phyloP scores from a whole-genome alignment of 2,329 filamentous ascomycete genomes.

The Aspergillus phoenicis region DNA sequence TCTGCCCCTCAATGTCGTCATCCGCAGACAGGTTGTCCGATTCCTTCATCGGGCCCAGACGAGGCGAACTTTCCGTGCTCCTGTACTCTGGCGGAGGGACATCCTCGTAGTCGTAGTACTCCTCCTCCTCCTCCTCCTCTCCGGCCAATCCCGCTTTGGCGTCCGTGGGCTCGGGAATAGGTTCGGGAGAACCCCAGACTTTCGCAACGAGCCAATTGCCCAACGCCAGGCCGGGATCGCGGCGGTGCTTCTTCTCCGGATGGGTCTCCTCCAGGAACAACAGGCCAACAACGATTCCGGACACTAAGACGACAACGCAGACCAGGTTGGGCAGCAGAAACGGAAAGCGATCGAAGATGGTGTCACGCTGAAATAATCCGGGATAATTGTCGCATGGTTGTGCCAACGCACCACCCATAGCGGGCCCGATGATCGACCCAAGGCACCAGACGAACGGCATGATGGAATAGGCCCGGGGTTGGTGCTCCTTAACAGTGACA shows the following conservation, averaged over 20 bases:
- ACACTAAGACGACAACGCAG: conserved; percentile 74
- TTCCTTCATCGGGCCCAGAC: conserved; percentile 42
- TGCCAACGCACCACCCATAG: conserved; percentile 86
- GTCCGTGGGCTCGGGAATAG: conserved; percentile 29
- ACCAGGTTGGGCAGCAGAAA: conserved; percentile 93
- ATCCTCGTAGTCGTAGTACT: conserved; percentile 61
- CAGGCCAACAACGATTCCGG: conserved; percentile 76
- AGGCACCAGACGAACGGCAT: conserved; percentile 99
- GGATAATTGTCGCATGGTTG: conserved; percentile 84
- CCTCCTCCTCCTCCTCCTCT: conserved; percentile 21
- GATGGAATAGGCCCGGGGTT: conserved; percentile 91
- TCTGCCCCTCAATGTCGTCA: conserved; percentile 46
- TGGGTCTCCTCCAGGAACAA: conserved; percentile 96
- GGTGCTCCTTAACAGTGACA: conserved; percentile 88
- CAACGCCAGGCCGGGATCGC: conserved; percentile 74
- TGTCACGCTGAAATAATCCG: conserved; percentile 67
- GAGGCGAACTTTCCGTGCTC: conserved; percentile 58
- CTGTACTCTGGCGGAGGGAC: conserved; percentile 70
- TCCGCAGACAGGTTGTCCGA: conserved; percentile 35
- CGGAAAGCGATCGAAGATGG: conserved; percentile 82
- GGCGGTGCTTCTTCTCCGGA: conserved; percentile 72
- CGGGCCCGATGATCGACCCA: conserved; percentile 90
- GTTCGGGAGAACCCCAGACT: conserved; percentile 32
- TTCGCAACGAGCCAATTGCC: conserved; percentile 67
- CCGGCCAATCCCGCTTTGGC: conserved; percentile 54